Evolutionary conservation across 345 rosid species (phyloP).

Genomic region (Ceriops tagal): DNA sequence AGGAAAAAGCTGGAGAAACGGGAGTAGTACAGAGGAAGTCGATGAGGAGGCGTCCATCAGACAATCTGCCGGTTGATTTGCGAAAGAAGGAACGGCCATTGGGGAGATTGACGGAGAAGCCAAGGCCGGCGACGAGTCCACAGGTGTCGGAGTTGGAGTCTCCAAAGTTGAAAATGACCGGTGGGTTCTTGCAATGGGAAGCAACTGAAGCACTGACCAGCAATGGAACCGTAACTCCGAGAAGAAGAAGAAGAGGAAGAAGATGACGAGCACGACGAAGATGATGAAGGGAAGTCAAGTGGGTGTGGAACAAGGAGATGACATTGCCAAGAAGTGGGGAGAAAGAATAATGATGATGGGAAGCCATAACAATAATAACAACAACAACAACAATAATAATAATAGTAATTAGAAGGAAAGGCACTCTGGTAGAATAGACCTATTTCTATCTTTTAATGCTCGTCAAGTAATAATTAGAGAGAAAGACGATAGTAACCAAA

Average conservation of each 20-base stretch:
- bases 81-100: slow-evolving; percentile 68
- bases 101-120: slow-evolving; percentile 59
- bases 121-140: slow-evolving; percentile 80
- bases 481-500: no score
- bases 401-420: no score
- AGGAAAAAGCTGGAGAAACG: no score
- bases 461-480: no score
- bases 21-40: slow-evolving; percentile 63
- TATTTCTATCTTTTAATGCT: no score
- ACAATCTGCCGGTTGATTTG: slow-evolving; percentile 67
- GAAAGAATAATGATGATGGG: neutral
- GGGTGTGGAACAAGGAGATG: neutral
- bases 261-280: no score
- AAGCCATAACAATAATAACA: no score
- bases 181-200: slow-evolving; percentile 41
- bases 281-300: no score
- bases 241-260: neutral
- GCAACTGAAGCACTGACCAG: slow-evolving; percentile 1
- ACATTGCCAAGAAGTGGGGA: slow-evolving; percentile 4
- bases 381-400: no score
- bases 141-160: slow-evolving; percentile 94
- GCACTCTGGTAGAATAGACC: no score
- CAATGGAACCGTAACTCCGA: neutral
- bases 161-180: slow-evolving; percentile 79
- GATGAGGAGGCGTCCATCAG: slow-evolving; percentile 79